Evolutionary conservation across 2,329 filamentous ascomycete genomes (phyloP), one percentile per base, ranked within the genome.

Genomic region (Parafenestella ontariensis): DNA sequence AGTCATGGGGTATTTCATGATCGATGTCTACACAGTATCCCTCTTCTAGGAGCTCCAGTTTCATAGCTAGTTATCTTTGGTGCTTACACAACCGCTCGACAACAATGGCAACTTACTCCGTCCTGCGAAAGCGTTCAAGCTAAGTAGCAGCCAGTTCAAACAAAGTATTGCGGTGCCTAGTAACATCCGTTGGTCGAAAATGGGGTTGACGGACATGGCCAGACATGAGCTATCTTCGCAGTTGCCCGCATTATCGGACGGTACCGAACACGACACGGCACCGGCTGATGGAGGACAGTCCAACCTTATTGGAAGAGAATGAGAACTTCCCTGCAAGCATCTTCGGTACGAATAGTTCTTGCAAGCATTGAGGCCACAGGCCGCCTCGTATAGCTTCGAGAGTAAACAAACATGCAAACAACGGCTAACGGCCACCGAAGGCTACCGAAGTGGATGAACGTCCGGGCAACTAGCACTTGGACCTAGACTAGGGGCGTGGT

Each of bases 291-390:
- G 45, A 40, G n/a, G n/a, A n/a, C n/a, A n/a, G n/a, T n/a, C n/a
- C n/a, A n/a, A 40, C 33, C 18, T 28, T 46, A 26, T 37, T 33
- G 44, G 33, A 11, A 28, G 31, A 37, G n/a, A n/a, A n/a, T n/a
- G n/a, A n/a, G n/a, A n/a, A n/a, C n/a, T n/a, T 26, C 45, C 40
- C 43, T 49, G 36, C 33, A 45, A n/a, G 33, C 15, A 43, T 44
- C 43, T 53, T 54, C 34, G 44, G 46, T 43, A 47, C 29, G 40
- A 50, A 45, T 24, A 46, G 41, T 54, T 36, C 50, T 42, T 41
- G 51, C 51, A 48, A 46, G 34, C 24, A 40, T 46, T 17, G 11
- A 31, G 28, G 11, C 28, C 8, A 10, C 11, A 46, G n/a, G 40
- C 28, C 13, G 34, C 29, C 24, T 33, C 5, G 37, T 50, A 28